Conservation (phyloP, 2,329 filamentous ascomycete genomes). For the Cryphonectria parasitica region DNA sequence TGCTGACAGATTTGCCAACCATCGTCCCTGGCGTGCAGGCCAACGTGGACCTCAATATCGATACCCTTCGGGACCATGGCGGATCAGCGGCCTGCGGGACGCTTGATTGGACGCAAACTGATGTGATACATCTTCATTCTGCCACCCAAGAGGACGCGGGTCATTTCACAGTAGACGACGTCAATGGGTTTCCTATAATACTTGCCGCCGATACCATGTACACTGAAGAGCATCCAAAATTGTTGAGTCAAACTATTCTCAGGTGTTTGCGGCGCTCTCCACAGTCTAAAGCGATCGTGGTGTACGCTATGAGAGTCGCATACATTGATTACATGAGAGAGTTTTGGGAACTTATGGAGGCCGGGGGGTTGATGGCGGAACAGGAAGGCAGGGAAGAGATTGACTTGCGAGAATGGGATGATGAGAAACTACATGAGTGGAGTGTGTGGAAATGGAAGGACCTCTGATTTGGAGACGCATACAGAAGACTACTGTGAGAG, state of each 20-base stretch:
- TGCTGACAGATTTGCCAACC: conserved; percentile 27
- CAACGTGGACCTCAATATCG: conserved; percentile 24
- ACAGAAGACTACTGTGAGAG: not conserved
- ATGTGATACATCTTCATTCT: conserved; percentile 7
- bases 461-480: not conserved
- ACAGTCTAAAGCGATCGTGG: conserved; percentile 20
- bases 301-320: conserved; percentile 27
- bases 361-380: conserved; percentile 23
- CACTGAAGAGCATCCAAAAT: conserved; percentile 24
- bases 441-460: conserved; percentile 30
- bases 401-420: conserved; percentile 27
- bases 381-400: conserved; percentile 29
- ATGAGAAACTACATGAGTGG: conserved; percentile 29
- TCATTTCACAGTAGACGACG: conserved; percentile 15
- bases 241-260: conserved; percentile 26
- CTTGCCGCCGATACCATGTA: conserved; percentile 28
- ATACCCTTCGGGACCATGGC: conserved; percentile 7
- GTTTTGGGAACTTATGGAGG: conserved; percentile 30
- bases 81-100: conserved; percentile 18
- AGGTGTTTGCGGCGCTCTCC: conserved; percentile 21
- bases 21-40: conserved; percentile 28
- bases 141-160: not conserved
- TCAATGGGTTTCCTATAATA: conserved; percentile 25
- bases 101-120: conserved; percentile 26
- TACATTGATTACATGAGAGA: conserved; percentile 29